These are phyloP conservation scores for Coprinopsis cinerea DNA, from an alignment of 768 basidiomycete genomes.

Conservation along the genomic window DNA sequence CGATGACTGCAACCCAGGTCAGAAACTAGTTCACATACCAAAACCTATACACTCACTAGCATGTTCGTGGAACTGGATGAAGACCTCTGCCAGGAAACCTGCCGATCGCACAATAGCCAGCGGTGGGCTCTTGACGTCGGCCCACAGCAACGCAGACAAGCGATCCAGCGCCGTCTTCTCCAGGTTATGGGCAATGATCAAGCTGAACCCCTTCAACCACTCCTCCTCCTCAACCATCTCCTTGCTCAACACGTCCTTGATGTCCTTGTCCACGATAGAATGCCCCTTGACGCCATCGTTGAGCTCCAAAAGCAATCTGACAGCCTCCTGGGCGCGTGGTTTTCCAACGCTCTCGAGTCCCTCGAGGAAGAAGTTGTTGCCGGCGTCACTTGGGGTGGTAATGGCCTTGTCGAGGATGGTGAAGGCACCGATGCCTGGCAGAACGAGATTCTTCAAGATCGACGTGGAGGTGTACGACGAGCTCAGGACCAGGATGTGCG, in stretches of 20 bases:
- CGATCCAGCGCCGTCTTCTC: conserved; percentile 45
- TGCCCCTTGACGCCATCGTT: conserved; percentile 80
- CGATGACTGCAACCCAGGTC: conserved; percentile 55
- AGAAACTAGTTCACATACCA: not conserved
- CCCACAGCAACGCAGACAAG: conserved; percentile 67
- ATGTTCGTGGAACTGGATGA: conserved; percentile 86
- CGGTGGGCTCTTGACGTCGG: conserved; percentile 48
- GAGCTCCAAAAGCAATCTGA: conserved; percentile 71
- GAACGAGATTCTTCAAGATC: conserved; percentile 92
- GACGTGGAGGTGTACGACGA: conserved; percentile 81
- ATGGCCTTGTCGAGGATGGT: conserved; percentile 71
- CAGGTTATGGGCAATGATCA: conserved; percentile 86
- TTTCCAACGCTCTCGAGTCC: conserved; percentile 73
- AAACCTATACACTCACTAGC: conserved; percentile 46
- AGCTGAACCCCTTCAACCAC: conserved; percentile 48
- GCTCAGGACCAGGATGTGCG: conserved; percentile 76
- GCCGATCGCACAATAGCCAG: conserved; percentile 78
- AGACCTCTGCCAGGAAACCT: conserved; percentile 87
- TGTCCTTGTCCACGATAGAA: conserved; percentile 45
- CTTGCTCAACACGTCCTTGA: conserved; percentile 46
- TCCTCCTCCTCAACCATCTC: conserved; percentile 30
- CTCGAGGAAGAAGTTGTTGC: conserved; percentile 95
- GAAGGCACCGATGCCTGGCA: conserved; percentile 95
- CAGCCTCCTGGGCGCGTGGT: conserved; percentile 73
- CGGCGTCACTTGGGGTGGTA: conserved; percentile 72